Conservation (phyloP, 441 rosid species). For the Pelargonium exstipulatum region DNA sequence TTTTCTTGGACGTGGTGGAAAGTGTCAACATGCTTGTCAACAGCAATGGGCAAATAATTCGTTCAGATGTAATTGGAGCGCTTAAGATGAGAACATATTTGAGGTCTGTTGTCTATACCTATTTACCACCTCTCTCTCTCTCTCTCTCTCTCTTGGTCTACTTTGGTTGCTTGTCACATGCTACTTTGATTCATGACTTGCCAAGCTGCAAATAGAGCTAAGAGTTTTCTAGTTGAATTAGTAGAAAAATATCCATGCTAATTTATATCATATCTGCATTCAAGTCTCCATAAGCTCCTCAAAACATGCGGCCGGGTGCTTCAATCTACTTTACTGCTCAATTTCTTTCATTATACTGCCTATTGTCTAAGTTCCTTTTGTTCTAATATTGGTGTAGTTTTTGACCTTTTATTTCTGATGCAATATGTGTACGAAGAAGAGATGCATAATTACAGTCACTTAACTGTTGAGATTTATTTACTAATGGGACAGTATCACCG, state of each 20-base stretch:
- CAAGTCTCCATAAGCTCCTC: background rate
- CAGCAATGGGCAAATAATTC: conserved; percentile 89
- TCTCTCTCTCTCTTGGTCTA: background rate
- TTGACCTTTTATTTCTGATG: too few relatives aligned
- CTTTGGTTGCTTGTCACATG: background rate
- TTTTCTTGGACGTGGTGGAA: conserved; percentile 94
- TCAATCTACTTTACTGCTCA: too few relatives aligned
- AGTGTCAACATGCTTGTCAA: conserved; percentile 93
- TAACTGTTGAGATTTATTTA: too few relatives aligned
- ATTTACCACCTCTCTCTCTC: background rate
- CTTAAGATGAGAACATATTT: conserved; percentile 95
- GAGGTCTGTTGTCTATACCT: conserved; percentile 42
- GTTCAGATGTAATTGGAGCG: conserved; percentile 97
- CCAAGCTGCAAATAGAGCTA: background rate
- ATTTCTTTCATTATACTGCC: too few relatives aligned
- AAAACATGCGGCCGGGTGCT: background rate
- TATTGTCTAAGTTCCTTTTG: too few relatives aligned
- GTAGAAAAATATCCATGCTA: background rate
- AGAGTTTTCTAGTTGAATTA: background rate
- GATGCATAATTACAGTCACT: too few relatives aligned
- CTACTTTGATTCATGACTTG: background rate
- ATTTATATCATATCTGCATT: background rate
- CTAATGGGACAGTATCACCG: too few relatives aligned
- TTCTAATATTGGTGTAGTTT: too few relatives aligned
- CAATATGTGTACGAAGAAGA: too few relatives aligned